A percentile compares a stretch with the other conserved stretches of the same genome.
Evolutionary conservation across 2,329 filamentous ascomycete species (phyloP).

Genomic region (Cephalotrichum gorgonifer): DNA sequence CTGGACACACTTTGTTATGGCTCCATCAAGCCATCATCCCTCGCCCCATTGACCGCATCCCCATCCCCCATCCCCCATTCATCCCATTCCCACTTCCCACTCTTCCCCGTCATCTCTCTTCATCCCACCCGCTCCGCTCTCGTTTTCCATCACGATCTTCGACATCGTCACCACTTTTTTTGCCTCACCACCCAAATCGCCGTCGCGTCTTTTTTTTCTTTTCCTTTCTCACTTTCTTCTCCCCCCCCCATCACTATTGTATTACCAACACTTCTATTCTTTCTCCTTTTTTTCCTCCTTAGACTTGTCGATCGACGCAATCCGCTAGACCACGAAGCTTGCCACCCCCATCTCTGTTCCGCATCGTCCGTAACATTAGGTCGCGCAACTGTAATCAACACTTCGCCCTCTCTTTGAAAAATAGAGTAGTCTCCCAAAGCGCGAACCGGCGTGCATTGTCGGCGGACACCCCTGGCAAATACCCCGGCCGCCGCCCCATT

Average conservation of each 20-base stretch:
- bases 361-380: background rate
- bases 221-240: background rate
- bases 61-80: constrained; percentile 1
- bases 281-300: background rate
- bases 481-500: background rate
- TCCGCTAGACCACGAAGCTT: background rate
- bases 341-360: background rate
- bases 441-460: background rate
- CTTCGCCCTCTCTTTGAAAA: too few relatives aligned
- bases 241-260: background rate
- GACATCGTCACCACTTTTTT: constrained; percentile 1
- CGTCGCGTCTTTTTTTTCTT: constrained; percentile 1
- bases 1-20: constrained; percentile 3
- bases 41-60: constrained; percentile 5
- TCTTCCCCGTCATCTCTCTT: background rate
- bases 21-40: constrained; percentile 7
- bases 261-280: background rate
- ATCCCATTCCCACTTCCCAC: background rate
- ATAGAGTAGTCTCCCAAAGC: background rate
- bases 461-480: background rate
- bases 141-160: background rate
- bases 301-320: background rate
- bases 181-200: constrained; percentile 2
- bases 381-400: too few relatives aligned
- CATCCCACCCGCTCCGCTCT: background rate